Conservation (phyloP, 2,329 filamentous ascomycete genomes). For the Aspergillus novoparasiticus region DNA sequence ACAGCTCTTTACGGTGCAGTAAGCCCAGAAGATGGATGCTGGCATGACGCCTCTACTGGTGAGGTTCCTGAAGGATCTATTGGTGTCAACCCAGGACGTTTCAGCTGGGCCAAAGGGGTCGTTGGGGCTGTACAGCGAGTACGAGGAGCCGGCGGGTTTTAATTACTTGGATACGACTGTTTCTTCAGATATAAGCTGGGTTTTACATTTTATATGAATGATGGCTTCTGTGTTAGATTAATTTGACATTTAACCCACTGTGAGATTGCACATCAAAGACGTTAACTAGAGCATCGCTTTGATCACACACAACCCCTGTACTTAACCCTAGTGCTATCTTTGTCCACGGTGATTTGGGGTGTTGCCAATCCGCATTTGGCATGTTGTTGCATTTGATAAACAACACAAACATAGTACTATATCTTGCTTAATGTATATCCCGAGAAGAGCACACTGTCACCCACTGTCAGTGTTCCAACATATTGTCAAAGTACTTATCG, state of each 20-base stretch:
- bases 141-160: slow-evolving; percentile 59
- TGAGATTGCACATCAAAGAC: too few species aligned
- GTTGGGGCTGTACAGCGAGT: slow-evolving; percentile 62
- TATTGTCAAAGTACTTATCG: too few species aligned
- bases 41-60: slow-evolving; percentile 57
- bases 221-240: background rate
- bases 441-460: too few species aligned
- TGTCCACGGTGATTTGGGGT: too few species aligned
- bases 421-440: too few species aligned
- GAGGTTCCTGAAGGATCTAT: slow-evolving; percentile 53
- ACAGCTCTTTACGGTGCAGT: slow-evolving; percentile 62
- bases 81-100: slow-evolving; percentile 56
- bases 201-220: background rate
- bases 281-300: too few species aligned
- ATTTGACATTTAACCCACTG: background rate
- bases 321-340: too few species aligned
- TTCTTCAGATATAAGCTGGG: background rate
- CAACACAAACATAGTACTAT: too few species aligned
- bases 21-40: slow-evolving; percentile 60
- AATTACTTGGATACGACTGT: background rate
- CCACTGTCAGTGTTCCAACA: too few species aligned
- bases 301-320: too few species aligned
- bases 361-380: too few species aligned
- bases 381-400: too few species aligned
- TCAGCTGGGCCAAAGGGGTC: slow-evolving; percentile 62